These are phyloP conservation scores for Arabis alpina DNA, from an alignment of 345 rosid species.

Conservation along the genomic window DNA sequence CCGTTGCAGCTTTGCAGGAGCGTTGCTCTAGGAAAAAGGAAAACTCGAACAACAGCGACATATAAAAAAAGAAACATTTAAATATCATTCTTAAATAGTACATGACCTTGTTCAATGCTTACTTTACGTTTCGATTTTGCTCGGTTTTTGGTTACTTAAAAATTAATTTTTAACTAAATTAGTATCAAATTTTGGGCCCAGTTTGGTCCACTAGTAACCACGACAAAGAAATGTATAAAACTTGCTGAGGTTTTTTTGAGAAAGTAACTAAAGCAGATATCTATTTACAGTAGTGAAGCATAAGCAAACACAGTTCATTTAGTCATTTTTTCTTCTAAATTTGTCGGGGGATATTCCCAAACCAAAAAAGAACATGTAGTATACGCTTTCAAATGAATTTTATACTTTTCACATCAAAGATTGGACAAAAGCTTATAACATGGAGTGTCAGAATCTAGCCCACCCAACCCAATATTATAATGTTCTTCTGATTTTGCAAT, in stretches of 20 bases:
- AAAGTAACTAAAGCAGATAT: neutral
- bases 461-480: conserved; percentile 7
- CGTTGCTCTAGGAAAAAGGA: conserved; percentile 13
- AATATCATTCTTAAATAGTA: too few relatives aligned
- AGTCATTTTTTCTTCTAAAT: neutral
- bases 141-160: too few relatives aligned
- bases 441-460: conserved; percentile 6
- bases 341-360: neutral
- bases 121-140: too few relatives aligned
- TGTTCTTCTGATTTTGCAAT: conserved; percentile 12
- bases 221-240: too few relatives aligned
- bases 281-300: neutral
- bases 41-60: neutral
- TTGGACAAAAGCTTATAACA: conserved; percentile 6
- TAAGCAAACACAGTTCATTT: neutral
- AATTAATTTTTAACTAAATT: too few relatives aligned
- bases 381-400: conserved; percentile 1
- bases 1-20: conserved; percentile 40
- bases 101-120: too few relatives aligned
- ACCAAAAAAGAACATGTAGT: conserved; percentile 13
- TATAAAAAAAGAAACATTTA: neutral
- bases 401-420: conserved; percentile 20
- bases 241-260: too few relatives aligned
- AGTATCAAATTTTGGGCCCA: too few relatives aligned
- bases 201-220: too few relatives aligned